phyloP scores from a whole-genome alignment of 1,284 basidiomycete species.

The Pascua sp. region DNA sequence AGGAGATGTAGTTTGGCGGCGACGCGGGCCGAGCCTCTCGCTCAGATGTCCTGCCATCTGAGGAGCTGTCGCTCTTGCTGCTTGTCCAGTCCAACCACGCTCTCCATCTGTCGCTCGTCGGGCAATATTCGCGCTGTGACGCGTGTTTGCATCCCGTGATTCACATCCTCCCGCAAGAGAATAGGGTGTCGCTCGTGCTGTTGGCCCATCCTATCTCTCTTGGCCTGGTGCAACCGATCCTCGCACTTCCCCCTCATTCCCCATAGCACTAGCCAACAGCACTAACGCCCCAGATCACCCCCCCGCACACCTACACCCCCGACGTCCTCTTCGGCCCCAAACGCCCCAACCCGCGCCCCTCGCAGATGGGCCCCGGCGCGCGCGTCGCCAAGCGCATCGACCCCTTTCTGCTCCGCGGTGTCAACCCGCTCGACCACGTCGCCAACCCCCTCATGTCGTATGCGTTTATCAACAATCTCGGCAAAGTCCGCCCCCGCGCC shows the following conservation, averaged over 20 bases:
- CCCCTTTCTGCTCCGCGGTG: conserved; percentile 39
- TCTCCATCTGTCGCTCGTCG: too few species aligned
- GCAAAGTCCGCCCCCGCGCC: conserved; percentile 70
- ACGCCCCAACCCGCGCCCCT: conserved; percentile 13
- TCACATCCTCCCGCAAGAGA: too few species aligned
- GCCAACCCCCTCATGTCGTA: conserved; percentile 65
- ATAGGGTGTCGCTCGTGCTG: too few species aligned
- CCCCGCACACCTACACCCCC: conserved; percentile 14
- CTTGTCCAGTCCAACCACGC: too few species aligned
- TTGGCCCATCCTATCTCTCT: neutral
- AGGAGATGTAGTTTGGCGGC: too few species aligned
- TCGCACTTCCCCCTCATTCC: too few species aligned
- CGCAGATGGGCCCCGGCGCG: conserved; percentile 40
- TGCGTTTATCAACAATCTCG: conserved; percentile 75
- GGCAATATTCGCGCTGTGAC: too few species aligned
- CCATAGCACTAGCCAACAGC: neutral
- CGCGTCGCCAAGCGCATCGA: conserved; percentile 36
- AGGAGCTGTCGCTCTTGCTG: too few species aligned
- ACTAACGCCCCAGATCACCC: conserved; percentile 11
- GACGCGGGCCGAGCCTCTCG: too few species aligned
- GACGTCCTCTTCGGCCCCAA: conserved; percentile 18
- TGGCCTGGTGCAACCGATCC: too few species aligned
- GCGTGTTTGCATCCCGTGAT: too few species aligned
- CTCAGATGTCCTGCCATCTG: too few species aligned
- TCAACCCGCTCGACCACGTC: conserved; percentile 36